Percentiles rank a stretch among this genome's conserved stretches.
Evolutionary conservation across 73 alveolate genomes (phyloP).

Genomic region (Tetrahymena malaccensis): DNA sequence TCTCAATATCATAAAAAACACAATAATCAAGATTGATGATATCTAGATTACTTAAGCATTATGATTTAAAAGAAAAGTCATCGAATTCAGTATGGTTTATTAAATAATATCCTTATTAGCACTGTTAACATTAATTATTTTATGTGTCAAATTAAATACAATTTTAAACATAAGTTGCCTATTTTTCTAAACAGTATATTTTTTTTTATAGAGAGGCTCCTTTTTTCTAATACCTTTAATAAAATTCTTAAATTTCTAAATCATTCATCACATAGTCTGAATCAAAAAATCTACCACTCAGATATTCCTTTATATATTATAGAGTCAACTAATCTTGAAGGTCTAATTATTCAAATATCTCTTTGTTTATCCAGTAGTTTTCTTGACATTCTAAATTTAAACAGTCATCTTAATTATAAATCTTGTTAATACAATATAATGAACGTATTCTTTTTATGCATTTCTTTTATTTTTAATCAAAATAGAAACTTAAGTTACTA

Average conservation of each 20-base stretch:
- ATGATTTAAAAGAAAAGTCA: no score
- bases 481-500: background rate
- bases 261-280: background rate
- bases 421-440: background rate
- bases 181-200: background rate
- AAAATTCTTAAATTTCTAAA: background rate
- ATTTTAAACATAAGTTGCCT: no score
- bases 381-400: background rate
- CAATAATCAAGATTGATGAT: background rate
- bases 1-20: background rate
- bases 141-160: background rate
- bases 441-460: background rate
- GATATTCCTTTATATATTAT: background rate
- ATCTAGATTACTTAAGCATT: background rate
- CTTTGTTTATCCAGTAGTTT: background rate
- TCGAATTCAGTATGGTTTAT: background rate
- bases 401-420: background rate
- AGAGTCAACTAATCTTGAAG: background rate
- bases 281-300: background rate
- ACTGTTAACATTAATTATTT: background rate
- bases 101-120: background rate
- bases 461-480: background rate
- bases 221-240: background rate
- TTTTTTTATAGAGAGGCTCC: background rate
- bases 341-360: background rate